Evolutionary conservation across 495 filamentous ascomycete genomes (phyloP).

Genomic region (Penicillium subrubescens): DNA sequence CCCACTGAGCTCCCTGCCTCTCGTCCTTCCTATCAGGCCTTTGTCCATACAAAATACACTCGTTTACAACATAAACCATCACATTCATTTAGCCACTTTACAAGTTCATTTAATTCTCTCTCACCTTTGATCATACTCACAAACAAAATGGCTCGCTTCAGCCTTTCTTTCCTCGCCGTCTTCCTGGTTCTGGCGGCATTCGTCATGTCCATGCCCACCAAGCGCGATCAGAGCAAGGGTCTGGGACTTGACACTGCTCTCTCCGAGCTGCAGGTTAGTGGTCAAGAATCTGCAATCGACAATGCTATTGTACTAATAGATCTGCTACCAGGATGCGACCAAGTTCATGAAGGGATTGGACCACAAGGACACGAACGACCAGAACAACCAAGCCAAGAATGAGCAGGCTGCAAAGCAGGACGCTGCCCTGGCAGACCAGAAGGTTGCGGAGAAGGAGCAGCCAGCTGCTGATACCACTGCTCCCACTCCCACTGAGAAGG

Average conservation of each 20-base stretch:
- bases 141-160: conserved; percentile 43
- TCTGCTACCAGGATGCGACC: conserved; percentile 16
- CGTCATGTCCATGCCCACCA: conserved; percentile 35
- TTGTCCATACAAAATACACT: background rate
- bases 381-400: conserved; percentile 17
- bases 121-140: conserved; percentile 2
- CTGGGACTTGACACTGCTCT: conserved; percentile 20
- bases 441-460: conserved; percentile 11
- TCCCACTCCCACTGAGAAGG: conserved; percentile 21
- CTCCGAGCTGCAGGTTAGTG: conserved; percentile 24
- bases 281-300: background rate
- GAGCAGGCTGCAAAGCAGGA: conserved; percentile 9
- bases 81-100: conserved; percentile 12
- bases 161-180: conserved; percentile 34
- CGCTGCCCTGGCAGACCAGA: background rate
- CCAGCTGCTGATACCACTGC: conserved; percentile 5
- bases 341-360: conserved; percentile 23
- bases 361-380: conserved; percentile 16
- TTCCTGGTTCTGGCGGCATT: conserved; percentile 36
- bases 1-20: background rate
- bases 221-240: conserved; percentile 19
- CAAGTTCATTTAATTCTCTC: conserved; percentile 7
- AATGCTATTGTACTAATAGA: background rate
- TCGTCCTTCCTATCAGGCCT: background rate
- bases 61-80: conserved; percentile 7